These are phyloP conservation scores for Inosperma sp. DNA, from an alignment of 768 basidiomycete genomes.

Conservation along the genomic window DNA sequence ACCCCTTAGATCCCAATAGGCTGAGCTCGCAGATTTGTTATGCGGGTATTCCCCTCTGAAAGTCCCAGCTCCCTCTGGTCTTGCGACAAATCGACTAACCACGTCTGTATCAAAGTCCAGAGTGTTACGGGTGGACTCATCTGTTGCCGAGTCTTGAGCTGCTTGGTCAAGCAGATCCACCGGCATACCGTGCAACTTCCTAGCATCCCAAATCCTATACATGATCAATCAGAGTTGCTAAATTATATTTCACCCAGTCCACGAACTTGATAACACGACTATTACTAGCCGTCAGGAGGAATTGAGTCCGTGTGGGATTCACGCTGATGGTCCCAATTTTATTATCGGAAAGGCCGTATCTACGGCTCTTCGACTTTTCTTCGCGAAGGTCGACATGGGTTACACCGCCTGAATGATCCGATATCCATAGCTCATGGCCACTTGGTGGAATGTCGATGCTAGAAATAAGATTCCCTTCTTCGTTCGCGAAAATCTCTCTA, in stretches of 20 bases:
- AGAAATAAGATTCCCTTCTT: slow-evolving; percentile 54
- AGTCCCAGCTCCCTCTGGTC: slow-evolving; percentile 48
- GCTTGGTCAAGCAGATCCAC: slow-evolving; percentile 28
- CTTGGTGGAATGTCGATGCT: slow-evolving; percentile 63
- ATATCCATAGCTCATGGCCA: slow-evolving; percentile 83
- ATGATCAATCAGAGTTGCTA: neutral
- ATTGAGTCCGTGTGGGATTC: slow-evolving; percentile 64
- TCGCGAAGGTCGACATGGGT: slow-evolving; percentile 77
- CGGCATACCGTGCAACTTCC: slow-evolving; percentile 52
- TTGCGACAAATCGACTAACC: slow-evolving; percentile 46
- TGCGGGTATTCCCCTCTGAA: slow-evolving; percentile 66
- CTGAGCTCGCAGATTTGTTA: slow-evolving; percentile 74
- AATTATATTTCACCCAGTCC: no score
- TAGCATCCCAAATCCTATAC: slow-evolving; percentile 72
- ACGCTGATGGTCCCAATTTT: slow-evolving; percentile 80
- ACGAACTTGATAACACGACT: slow-evolving; percentile 43
- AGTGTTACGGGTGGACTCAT: slow-evolving; percentile 7
- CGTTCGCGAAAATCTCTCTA: slow-evolving; percentile 60
- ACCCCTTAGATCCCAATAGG: slow-evolving; percentile 82
- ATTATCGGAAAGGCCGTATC: slow-evolving; percentile 62
- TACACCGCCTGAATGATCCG: slow-evolving; percentile 64
- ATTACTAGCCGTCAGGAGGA: slow-evolving; percentile 74
- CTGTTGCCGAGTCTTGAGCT: slow-evolving; percentile 9
- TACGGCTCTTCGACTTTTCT: slow-evolving; percentile 46
- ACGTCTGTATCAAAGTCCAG: slow-evolving; percentile 38